phyloP scores from a whole-genome alignment of 2,329 filamentous ascomycete species.

The Colletotrichum spaethianum region DNA sequence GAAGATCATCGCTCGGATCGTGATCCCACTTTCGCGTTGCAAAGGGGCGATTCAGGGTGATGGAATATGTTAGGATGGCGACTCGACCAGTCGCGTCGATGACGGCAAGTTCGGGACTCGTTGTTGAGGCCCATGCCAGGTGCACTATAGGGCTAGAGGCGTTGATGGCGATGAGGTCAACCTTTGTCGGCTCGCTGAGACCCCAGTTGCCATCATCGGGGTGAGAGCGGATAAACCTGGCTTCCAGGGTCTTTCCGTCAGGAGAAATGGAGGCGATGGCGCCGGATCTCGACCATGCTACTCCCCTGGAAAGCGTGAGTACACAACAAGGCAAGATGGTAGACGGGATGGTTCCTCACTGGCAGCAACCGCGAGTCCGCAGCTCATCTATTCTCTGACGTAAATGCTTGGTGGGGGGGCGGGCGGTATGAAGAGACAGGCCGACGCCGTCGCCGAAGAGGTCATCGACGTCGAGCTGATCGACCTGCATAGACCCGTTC shows the following conservation, averaged over 20 bases:
- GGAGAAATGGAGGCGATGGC: slow-evolving; percentile 85
- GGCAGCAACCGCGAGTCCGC: slow-evolving; percentile 81
- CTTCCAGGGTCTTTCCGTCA: slow-evolving; percentile 78
- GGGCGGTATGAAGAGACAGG: slow-evolving; percentile 65
- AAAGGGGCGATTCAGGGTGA: slow-evolving; percentile 81
- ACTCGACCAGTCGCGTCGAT: slow-evolving; percentile 86
- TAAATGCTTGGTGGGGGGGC: slow-evolving; percentile 75
- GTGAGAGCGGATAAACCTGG: slow-evolving; percentile 80
- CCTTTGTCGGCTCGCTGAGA: slow-evolving; percentile 78
- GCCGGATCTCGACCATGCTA: slow-evolving; percentile 91
- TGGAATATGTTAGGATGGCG: slow-evolving; percentile 79
- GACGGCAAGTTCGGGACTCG: slow-evolving; percentile 84
- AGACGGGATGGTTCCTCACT: slow-evolving; percentile 68
- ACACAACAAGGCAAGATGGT: slow-evolving; percentile 42
- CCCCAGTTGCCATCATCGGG: slow-evolving; percentile 81
- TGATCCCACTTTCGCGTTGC: slow-evolving; percentile 72
- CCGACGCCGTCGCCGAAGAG: slow-evolving; percentile 81
- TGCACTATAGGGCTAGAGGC: slow-evolving; percentile 81
- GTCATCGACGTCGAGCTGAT: slow-evolving; percentile 77
- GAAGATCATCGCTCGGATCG: slow-evolving; percentile 82
- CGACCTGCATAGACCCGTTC: slow-evolving; percentile 63
- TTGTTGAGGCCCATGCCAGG: slow-evolving; percentile 82
- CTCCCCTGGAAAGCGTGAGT: slow-evolving; percentile 67
- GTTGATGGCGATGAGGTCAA: slow-evolving; percentile 73
- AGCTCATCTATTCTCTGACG: slow-evolving; percentile 83